phyloP scores from a whole-genome alignment of 2,329 filamentous ascomycete genomes.

The Talaromyces sp. region DNA sequence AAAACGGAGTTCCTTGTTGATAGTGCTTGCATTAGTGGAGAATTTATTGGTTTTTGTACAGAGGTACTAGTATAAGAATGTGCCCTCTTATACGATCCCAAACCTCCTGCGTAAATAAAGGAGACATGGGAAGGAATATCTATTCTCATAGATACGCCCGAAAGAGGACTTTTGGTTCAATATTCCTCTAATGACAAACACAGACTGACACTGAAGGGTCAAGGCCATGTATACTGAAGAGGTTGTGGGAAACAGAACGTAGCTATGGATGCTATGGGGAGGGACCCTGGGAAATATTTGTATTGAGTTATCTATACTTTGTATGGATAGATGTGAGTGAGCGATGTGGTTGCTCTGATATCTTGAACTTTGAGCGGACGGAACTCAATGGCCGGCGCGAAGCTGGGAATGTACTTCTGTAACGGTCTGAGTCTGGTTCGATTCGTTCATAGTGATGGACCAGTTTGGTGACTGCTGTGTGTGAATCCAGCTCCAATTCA shows the following conservation, averaged over 20 bases:
- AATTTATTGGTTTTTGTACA: not conserved
- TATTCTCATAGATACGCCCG: not conserved
- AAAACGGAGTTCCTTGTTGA: not conserved
- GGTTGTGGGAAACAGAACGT: constrained; percentile 20
- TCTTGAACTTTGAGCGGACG: not conserved
- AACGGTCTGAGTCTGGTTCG: not conserved
- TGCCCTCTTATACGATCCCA: not conserved
- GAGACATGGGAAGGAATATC: constrained; percentile 4
- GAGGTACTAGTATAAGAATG: not conserved
- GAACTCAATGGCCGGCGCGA: not conserved
- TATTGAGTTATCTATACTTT: not conserved
- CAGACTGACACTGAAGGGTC: constrained; percentile 43
- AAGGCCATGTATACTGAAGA: constrained; percentile 47
- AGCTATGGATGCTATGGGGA: too few relatives aligned
- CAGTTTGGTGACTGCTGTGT: not conserved
- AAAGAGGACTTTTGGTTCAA: constrained; percentile 23
- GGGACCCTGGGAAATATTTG: not conserved
- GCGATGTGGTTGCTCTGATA: not conserved
- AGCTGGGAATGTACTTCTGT: not conserved
- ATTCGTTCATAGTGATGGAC: not conserved
- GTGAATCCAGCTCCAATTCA: not conserved
- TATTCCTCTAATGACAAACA: constrained; percentile 48
- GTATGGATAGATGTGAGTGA: not conserved
- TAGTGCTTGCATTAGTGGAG: constrained; percentile 1
- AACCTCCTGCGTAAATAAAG: not conserved